A percentile compares a stretch with the other conserved stretches of the same genome.
phyloP scores from a whole-genome alignment of 1,139 yeast species.

The Taiozyma sp. region DNA sequence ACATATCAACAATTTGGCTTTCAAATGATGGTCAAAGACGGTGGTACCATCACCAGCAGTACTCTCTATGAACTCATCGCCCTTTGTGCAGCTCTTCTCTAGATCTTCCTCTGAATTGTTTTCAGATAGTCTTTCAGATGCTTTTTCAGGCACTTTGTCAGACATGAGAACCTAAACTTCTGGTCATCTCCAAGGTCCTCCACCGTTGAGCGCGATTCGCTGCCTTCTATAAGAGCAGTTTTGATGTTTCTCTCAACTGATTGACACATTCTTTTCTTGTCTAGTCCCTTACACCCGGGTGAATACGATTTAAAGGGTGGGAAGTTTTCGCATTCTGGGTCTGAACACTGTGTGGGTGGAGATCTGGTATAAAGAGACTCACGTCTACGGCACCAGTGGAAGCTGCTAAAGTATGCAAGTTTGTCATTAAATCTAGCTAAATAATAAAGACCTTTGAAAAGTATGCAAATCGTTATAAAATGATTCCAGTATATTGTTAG shows the following conservation, averaged over 20 bases:
- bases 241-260: background rate
- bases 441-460: background rate
- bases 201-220: background rate
- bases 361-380: background rate
- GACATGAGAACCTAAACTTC: background rate
- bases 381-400: background rate
- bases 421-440: background rate
- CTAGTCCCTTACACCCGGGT: background rate
- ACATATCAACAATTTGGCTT: conserved; percentile 38
- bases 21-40: conserved; percentile 43
- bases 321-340: background rate
- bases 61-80: conserved; percentile 12
- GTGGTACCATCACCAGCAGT: conserved; percentile 58
- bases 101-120: background rate
- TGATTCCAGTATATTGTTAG: background rate
- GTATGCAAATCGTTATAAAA: background rate
- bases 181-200: background rate
- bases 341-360: background rate
- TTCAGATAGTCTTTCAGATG: background rate
- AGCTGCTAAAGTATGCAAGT: background rate
- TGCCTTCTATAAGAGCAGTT: background rate
- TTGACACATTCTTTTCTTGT: background rate
- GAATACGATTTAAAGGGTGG: background rate
- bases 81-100: background rate
- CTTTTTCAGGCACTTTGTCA: background rate